Evolutionary conservation across 2,329 filamentous ascomycete genomes (phyloP), one percentile per base, ranked within the genome.

Genomic region (Macroventuria anomochaeta): DNA sequence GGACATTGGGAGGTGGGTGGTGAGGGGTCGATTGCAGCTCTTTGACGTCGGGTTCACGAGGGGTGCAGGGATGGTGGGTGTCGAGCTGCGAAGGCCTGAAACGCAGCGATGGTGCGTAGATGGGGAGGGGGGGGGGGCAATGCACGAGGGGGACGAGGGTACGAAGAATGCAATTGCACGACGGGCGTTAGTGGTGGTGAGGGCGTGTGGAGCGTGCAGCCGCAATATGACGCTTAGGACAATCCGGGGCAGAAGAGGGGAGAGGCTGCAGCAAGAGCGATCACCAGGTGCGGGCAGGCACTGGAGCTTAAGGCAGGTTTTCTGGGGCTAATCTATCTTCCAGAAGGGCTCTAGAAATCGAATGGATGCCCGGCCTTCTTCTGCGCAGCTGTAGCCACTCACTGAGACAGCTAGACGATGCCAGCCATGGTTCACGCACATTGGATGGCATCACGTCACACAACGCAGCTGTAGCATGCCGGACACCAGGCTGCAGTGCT

Each of bases 11-110:
- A 58, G 59, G 54, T 38, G 31, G 53, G 60, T 61, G 63, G 60
- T 71, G 70, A 70, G 70, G 69, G 71, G 68, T 67, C 60, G 61
- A 64, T 63, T 61, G 64, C 67, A 68, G 64, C 68, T 70, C 70
- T 72, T 74, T 73, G 70, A 72, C 65, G 67, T 69, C 49, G 66
- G 68, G 50, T 57, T 65, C 67, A 68, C 69, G 63, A 69, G 65
- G 51, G 53, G 64, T 62, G 69, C 70, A 73, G 70, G 70, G 70
- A 70, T 74, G 59, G 55, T 54, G 64, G 64, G 63, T 55, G 62
- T 62, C 55, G 61, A 62, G 67, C 61, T 61, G 65, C 65, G 59
- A 57, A 61, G 53, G 53, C 29, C 52, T 58, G 53, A 62, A 67
- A 65, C 65, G 68, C 63, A 64, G 64, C 60, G 61, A 49, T 52